Evolutionary conservation across 2,329 filamentous ascomycete genomes (phyloP).

Genomic region (Alternaria ethzedia): DNA sequence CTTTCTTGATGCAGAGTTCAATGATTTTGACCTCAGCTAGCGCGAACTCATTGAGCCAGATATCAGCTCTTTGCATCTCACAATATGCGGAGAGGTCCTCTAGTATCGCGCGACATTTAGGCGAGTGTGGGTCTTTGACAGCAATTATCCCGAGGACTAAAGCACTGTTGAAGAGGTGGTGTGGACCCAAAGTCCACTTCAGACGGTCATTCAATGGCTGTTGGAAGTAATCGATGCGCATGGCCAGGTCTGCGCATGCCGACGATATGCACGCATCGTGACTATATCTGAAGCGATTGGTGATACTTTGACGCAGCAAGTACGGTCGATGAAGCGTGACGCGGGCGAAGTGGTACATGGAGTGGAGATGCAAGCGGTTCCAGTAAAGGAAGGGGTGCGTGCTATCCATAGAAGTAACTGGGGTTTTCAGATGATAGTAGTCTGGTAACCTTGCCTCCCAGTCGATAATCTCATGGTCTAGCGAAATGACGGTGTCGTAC

Average conservation of each 20-base stretch:
- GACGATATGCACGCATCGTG: constrained; percentile 52
- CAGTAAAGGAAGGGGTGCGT: constrained; percentile 41
- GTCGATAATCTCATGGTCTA: constrained; percentile 43
- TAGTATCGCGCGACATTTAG: constrained; percentile 42
- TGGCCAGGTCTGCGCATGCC: constrained; percentile 51
- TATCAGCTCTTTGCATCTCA: constrained; percentile 50
- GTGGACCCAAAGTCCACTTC: constrained; percentile 46
- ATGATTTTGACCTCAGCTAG: constrained; percentile 53
- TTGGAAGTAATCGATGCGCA: constrained; percentile 43
- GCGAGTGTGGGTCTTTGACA: constrained; percentile 43
- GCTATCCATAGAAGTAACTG: constrained; percentile 43
- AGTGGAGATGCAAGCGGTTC: constrained; percentile 51
- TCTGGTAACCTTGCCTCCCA: constrained; percentile 45
- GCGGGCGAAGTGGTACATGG: constrained; percentile 50
- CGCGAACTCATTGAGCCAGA: constrained; percentile 52
- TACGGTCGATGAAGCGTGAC: constrained; percentile 52
- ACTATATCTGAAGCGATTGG: constrained; percentile 49
- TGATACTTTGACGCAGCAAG: constrained; percentile 50
- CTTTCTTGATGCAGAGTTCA: constrained; percentile 50
- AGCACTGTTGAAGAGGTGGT: constrained; percentile 54
- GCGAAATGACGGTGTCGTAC: constrained; percentile 47
- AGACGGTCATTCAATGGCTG: constrained; percentile 42
- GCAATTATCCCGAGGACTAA: constrained; percentile 49
- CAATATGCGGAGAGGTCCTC: constrained; percentile 52
- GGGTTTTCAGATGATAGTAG: constrained; percentile 45